A percentile compares a stretch with the other conserved stretches of the same genome.
These are phyloP conservation scores for Pseudogymnoascus sp. DNA, from an alignment of 2,329 filamentous ascomycete genomes.

Conservation along the genomic window DNA sequence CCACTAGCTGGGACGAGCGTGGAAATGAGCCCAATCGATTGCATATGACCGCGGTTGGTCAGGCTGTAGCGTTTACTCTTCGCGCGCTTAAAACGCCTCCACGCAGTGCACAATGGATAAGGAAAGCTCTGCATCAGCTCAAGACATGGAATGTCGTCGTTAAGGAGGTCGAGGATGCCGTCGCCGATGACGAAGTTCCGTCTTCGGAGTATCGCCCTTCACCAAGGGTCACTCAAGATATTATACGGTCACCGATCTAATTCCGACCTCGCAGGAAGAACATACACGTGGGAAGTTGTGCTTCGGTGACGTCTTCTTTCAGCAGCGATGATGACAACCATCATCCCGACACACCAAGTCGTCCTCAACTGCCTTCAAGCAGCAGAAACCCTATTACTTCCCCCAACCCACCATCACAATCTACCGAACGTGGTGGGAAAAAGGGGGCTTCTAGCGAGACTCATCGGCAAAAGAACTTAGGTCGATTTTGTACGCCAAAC, in stretches of 20 bases:
- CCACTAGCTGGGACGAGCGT: not conserved
- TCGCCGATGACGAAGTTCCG: not conserved
- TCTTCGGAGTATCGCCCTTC: constrained; percentile 4
- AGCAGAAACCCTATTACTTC: not conserved
- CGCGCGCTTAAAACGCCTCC: not conserved
- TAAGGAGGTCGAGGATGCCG: constrained; percentile 2
- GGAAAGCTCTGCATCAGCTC: not conserved
- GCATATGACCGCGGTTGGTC: not conserved
- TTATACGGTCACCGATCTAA: not conserved
- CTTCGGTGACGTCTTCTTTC: not conserved
- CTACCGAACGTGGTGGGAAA: not conserved
- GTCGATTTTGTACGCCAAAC: constrained; percentile 1
- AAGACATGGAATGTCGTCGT: not conserved
- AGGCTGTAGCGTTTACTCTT: not conserved
- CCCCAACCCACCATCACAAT: not conserved
- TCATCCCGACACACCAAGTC: not conserved
- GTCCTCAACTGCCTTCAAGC: not conserved
- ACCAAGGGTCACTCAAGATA: not conserved
- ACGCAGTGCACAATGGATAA: not conserved
- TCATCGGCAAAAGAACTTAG: not conserved
- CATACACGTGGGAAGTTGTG: not conserved
- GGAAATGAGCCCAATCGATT: not conserved
- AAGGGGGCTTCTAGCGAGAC: not conserved
- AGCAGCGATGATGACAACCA: not conserved
- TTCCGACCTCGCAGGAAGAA: not conserved